Percentiles rank a stretch among this genome's conserved stretches.
Conservation (phyloP, 805 yeast genomes). For the Zygosaccharomyces pseudorouxii region DNA sequence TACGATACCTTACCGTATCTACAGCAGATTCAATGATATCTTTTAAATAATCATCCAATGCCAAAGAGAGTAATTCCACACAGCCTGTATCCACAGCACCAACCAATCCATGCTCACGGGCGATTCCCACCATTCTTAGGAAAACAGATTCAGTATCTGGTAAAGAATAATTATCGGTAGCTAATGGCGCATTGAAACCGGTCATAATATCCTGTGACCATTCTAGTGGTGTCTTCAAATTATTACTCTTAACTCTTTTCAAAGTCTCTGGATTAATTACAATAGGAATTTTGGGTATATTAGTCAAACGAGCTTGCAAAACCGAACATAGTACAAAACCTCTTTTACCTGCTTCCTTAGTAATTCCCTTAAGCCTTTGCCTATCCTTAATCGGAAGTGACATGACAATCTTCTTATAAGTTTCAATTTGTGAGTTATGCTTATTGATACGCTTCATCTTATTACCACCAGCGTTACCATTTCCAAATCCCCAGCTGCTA, state of each 20-base stretch:
- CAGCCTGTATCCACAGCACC: conserved; percentile 76
- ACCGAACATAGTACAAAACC: conserved; percentile 67
- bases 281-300: conserved; percentile 76
- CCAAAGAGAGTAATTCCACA: conserved; percentile 72
- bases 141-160: conserved; percentile 74
- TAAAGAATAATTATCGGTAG: conserved; percentile 70
- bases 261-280: conserved; percentile 36
- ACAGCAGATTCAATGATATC: conserved; percentile 68
- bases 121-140: conserved; percentile 69
- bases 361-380: conserved; percentile 74
- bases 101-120: conserved; percentile 84
- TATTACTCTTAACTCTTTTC: conserved; percentile 31
- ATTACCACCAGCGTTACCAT: conserved; percentile 43
- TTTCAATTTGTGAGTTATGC: conserved; percentile 67
- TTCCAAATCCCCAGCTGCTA: conserved; percentile 49
- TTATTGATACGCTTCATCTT: conserved; percentile 39
- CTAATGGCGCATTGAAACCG: conserved; percentile 75
- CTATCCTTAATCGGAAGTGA: conserved; percentile 81
- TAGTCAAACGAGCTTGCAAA: conserved; percentile 58
- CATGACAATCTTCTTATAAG: conserved; percentile 79
- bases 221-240: conserved; percentile 47
- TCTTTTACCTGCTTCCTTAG: conserved; percentile 76
- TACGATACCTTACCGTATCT: conserved; percentile 63
- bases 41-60: conserved; percentile 76
- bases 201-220: conserved; percentile 93